Evolutionary conservation across 2,329 filamentous ascomycete genomes (phyloP), one percentile per base, ranked within the genome.

Genomic region (Xylariaceae sp.): DNA sequence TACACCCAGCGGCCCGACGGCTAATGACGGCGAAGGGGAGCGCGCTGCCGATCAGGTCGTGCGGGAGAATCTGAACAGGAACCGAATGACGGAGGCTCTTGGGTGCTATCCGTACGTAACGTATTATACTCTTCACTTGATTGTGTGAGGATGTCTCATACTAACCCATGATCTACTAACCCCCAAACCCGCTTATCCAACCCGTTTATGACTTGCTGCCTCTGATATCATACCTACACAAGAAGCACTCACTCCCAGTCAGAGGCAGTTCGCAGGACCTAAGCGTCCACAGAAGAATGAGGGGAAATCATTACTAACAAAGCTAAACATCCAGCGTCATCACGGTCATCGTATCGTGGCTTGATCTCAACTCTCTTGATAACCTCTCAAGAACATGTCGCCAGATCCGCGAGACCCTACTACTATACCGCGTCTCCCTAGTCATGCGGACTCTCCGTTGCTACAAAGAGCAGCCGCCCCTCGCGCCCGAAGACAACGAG

Each of bases 301-400:
- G 43, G 19, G 47, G 30, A 34, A 6, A 42, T 5, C 26, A n/a
- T 44, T 12, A 50, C 60, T 61, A 42, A 62, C 55, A 47, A 19
- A 40, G 46, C 29, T 29, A 19, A 49, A 37, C 50, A 43, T 51
- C 43, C 74, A 96, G 91, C 65, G 83, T 96, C 67, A 84, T 88
- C 63, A 82, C 84, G 60, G 81, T 86, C 64, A 81, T 96, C 61
- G 87, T 88, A 47, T 80, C 83, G 34, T 80, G 82, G 63, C 83
- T 96, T 68, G 92, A 97, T 69, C 81, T 96, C 49, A 96, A 92
- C 70, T 87, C 89, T 11, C 81, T 96, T 64, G 86, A 95, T 70
- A 85, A 86, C 60, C 82, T 97, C 26, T 88, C 91, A 50, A 83
- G 82, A 52, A 91, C 89, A 53, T 95, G 90, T 70, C 88, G 87